Base-by-base conservation (phyloP, 2,329 filamentous ascomycete genomes). In the Colletotrichum sp. region DNA sequence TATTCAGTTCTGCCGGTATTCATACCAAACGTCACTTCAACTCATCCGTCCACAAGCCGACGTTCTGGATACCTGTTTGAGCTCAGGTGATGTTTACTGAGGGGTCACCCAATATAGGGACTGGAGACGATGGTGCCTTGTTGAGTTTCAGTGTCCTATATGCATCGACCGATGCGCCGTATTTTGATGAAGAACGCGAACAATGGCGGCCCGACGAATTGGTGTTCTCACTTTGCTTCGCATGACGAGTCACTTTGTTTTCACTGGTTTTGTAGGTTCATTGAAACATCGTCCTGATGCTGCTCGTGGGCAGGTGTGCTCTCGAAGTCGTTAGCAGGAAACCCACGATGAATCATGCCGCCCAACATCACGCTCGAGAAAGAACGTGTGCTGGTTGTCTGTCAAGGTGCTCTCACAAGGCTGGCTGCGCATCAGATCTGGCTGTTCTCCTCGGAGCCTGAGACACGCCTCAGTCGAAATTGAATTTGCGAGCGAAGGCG, bases 21-120 rank as follows among this genome's bases (percentile, higher is more conserved):
- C 18, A 52, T 21, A 52, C 8, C n/a, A 18, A 3, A 44, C 6
- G n/a, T 24, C 44, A 52, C n/a, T 52, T 21, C 10, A 52, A 21
- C 44, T 12, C 18, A 13, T 52, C 8, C 4, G 44, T 13, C 16
- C 16, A 52, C 7, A 52, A 52, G 44, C 44, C 44, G 16, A 21
- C 16, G 10, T 21, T 52, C n/a, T 18, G 16, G 44, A 21, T 21
- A 9, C 6, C 3, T 21, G 10, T 49, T 13, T 49, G n/a, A 21
- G n/a, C 44, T 52, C 4, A 52, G 44, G 4, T 52, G 44, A 13
- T 52, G n/a, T 13, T 8, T 52, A 21, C 44, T 12, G 4, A 52
- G n/a, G n/a, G 6, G 3, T 5, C 12, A 3, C 4, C n/a, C 10
- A 13, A 12, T n/a, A 21, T n/a, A 3, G n/a, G n/a, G n/a, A 13